Percentiles rank a stretch among this genome's conserved stretches.
Evolutionary conservation across 192 early-diverging fungal species (phyloP).

Genomic region (Ramicandelaber brevisporus): DNA sequence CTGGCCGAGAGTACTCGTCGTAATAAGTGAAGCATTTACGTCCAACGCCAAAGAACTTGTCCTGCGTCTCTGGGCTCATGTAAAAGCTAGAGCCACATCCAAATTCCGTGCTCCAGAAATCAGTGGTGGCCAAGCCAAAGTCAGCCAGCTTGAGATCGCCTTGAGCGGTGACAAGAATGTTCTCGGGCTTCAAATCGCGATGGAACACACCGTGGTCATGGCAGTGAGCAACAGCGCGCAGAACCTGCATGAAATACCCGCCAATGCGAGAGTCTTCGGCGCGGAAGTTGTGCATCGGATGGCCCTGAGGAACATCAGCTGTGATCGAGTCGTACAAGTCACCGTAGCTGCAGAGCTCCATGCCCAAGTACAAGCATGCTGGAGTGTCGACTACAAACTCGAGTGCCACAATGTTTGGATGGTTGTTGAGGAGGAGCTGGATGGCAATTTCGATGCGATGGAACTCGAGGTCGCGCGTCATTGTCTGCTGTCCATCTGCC

Average conservation of each 20-base stretch:
- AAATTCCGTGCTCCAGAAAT: constrained; percentile 33
- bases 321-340: constrained; percentile 72
- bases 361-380: constrained; percentile 48
- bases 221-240: constrained; percentile 30
- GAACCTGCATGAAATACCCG: constrained; percentile 29
- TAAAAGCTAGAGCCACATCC: constrained; percentile 51
- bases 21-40: constrained; percentile 4
- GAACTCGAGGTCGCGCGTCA: constrained; percentile 15
- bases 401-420: constrained; percentile 53
- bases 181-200: constrained; percentile 63
- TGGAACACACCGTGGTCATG: constrained; percentile 43
- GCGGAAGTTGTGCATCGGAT: constrained; percentile 8
- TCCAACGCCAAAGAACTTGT: constrained; percentile 13
- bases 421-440: constrained; percentile 18
- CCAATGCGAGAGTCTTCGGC: constrained; percentile 11
- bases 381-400: constrained; percentile 63
- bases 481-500: constrained; percentile 14
- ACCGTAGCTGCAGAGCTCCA: constrained; percentile 65
- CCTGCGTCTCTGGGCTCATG: constrained; percentile 32
- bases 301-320: constrained; percentile 19
- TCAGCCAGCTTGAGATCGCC: constrained; percentile 37
- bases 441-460: constrained; percentile 29
- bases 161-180: constrained; percentile 24
- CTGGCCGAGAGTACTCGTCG: constrained; percentile 4
- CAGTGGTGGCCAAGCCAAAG: constrained; percentile 52